Evolutionary conservation across 768 basidiomycete species (phyloP), one percentile per base, ranked within the genome.

Genomic region (Leccinum arenicola): DNA sequence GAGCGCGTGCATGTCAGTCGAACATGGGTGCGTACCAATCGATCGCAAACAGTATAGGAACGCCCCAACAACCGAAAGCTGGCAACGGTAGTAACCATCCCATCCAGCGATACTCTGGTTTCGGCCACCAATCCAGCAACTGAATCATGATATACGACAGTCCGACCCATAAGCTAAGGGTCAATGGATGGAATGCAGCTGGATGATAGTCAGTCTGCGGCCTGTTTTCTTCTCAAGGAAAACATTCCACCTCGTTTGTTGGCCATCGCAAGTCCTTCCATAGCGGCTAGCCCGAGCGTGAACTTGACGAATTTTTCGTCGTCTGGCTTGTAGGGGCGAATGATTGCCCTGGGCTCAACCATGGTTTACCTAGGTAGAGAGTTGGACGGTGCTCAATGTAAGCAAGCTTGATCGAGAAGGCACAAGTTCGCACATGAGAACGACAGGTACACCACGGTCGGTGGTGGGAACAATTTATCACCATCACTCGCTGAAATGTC

Each of bases 111-210:
- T 76, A 65, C 12, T 75, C 66, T 12, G 71, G 66, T 19, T 77
- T 73, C 1, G 91, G 90, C 88, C 87, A 91, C 87, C 85, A 87
- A 19, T 78, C 54, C 80, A 89, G 78, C 50, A 75, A 75, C 57
- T 86, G 76, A 36, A 89, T 72, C 71, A 91, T 82, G 4, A 80
- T 68, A 62, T 77, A 79, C 11, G 89, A 83, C 27, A 89, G 57
- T 8, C 73, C 81, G 6, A 86, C 61, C 90, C 90, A 93, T 21
- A 83, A 47, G 43, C 79, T 77, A 45, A 92, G 62, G 3, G 78
- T 78, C n/a, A 88, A 19, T 12, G 87, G 87, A 65, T 89, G 80
- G 64, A 84, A 85, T 33, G 77, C 86, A 86, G 65, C 63, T 64
- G 36, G 14, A 40, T 31, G 9, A 36, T 21, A 11, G 19, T 61